Conservation (phyloP, 1,139 yeast species). For the Hansenula sp. region DNA sequence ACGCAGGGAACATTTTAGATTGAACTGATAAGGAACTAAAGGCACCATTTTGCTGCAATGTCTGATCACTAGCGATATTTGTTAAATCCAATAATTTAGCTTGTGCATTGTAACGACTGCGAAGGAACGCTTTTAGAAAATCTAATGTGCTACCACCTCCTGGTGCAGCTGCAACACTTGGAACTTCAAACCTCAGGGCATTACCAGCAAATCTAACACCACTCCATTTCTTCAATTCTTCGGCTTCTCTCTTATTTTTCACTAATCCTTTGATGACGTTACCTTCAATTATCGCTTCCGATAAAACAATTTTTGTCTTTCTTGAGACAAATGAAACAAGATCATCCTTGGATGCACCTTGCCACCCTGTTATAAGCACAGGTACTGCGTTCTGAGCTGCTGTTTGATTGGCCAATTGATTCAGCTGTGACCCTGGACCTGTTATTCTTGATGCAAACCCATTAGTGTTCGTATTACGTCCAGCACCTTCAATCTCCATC, state of each 20-base stretch:
- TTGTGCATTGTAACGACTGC: conserved; percentile 62
- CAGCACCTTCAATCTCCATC: conserved; percentile 1
- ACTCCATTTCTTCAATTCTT: conserved; percentile 53
- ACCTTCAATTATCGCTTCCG: conserved; percentile 43
- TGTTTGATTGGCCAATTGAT: conserved; percentile 12
- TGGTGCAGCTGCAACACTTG: conserved; percentile 19
- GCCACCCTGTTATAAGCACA: conserved; percentile 77
- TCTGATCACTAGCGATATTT: conserved; percentile 64
- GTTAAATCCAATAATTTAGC: conserved; percentile 67
- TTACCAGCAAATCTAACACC: conserved; percentile 85
- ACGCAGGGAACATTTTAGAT: conserved; percentile 85
- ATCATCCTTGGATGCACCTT: conserved; percentile 69
- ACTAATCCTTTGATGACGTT: conserved; percentile 55
- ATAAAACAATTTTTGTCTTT: conserved; percentile 56
- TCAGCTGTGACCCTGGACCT: conserved; percentile 12
- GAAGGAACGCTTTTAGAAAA: conserved; percentile 57
- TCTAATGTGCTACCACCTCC: conserved; percentile 46
- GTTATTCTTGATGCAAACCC: conserved; percentile 5
- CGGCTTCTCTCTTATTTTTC: conserved; percentile 50
- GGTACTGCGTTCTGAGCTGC: conserved; percentile 25
- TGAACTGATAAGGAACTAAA: conserved; percentile 54
- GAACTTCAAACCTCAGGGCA: conserved; percentile 49
- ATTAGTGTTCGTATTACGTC: background rate
- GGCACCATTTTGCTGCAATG: conserved; percentile 58
- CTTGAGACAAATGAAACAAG: conserved; percentile 66